Percentiles rank a stretch among this genome's conserved stretches.
These are phyloP conservation scores for Aethionema arabicum DNA, from an alignment of 345 rosid species.

Conservation along the genomic window DNA sequence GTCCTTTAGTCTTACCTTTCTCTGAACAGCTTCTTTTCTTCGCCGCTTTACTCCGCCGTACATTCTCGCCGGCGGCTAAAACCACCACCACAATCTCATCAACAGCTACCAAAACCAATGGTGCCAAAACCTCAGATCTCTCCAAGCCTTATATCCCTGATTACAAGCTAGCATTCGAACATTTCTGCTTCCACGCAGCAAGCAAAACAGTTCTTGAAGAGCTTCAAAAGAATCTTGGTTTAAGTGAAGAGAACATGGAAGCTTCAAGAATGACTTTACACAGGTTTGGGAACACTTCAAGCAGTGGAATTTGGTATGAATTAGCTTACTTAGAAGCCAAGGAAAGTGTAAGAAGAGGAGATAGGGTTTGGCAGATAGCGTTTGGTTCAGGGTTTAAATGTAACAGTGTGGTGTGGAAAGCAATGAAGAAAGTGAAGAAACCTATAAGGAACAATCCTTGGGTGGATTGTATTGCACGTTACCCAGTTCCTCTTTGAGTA, in stretches of 20 bases:
- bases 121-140: slow-evolving; percentile 29
- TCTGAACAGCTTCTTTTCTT: slow-evolving; percentile 95
- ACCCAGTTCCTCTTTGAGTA: slow-evolving; percentile 46
- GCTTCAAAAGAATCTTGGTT: slow-evolving; percentile 78
- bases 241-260: slow-evolving; percentile 76
- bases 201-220: slow-evolving; percentile 82
- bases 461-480: slow-evolving; percentile 66
- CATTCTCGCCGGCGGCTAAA: slow-evolving; percentile 30
- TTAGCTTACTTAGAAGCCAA: slow-evolving; percentile 89
- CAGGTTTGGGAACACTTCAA: slow-evolving; percentile 87
- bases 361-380: slow-evolving; percentile 85
- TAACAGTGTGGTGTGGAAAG: slow-evolving; percentile 84
- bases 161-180: slow-evolving; percentile 95
- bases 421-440: slow-evolving; percentile 65
- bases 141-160: slow-evolving; percentile 88
- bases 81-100: slow-evolving; percentile 5
- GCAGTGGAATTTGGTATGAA: slow-evolving; percentile 93
- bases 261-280: slow-evolving; percentile 86
- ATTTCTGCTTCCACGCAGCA: slow-evolving; percentile 85
- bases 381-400: slow-evolving; percentile 95
- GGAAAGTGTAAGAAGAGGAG: slow-evolving; percentile 69
- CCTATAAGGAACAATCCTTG: slow-evolving; percentile 69
- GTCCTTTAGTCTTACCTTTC: slow-evolving; percentile 89
- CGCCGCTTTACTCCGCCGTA: slow-evolving; percentile 50
- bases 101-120: slow-evolving; percentile 13